Percentiles rank a stretch among this genome's conserved stretches.
phyloP scores from a whole-genome alignment of 1,284 basidiomycete species.

The Somion occarium region DNA sequence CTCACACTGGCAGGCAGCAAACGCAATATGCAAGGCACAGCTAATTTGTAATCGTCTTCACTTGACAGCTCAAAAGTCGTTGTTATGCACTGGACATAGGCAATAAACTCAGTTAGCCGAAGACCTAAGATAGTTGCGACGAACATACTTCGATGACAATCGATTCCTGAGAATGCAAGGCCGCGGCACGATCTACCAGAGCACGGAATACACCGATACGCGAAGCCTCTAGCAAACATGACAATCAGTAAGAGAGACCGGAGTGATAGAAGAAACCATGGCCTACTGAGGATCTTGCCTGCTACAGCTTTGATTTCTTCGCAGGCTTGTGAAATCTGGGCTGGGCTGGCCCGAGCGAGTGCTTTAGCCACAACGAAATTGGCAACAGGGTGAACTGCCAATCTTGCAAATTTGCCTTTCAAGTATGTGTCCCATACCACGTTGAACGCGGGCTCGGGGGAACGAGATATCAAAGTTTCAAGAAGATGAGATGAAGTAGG shows the following conservation, averaged over 20 bases:
- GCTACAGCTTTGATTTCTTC: constrained; percentile 51
- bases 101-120: not conserved
- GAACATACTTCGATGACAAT: constrained; percentile 45
- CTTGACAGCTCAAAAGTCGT: constrained; percentile 55
- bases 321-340: constrained; percentile 56
- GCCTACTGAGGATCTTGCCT: constrained; percentile 49
- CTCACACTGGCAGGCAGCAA: constrained; percentile 45
- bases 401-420: constrained; percentile 59
- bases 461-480: constrained; percentile 67
- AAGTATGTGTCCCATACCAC: constrained; percentile 79
- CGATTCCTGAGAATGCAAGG: constrained; percentile 38
- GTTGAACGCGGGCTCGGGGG: constrained; percentile 59
- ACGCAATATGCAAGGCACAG: constrained; percentile 47
- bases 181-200: constrained; percentile 60
- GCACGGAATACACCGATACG: constrained; percentile 69
- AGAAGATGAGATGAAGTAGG: constrained; percentile 84
- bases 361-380: constrained; percentile 89
- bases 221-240: constrained; percentile 37
- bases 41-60: constrained; percentile 29
- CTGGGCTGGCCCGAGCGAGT: constrained; percentile 51
- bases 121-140: not conserved
- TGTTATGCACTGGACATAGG: constrained; percentile 45
- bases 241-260: not conserved
- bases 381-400: constrained; percentile 82
- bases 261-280: constrained; percentile 21